A percentile compares a stretch with the other conserved stretches of the same genome.
Evolutionary conservation across 768 basidiomycete species (phyloP).

Genomic region (Naganishia antarctica): DNA sequence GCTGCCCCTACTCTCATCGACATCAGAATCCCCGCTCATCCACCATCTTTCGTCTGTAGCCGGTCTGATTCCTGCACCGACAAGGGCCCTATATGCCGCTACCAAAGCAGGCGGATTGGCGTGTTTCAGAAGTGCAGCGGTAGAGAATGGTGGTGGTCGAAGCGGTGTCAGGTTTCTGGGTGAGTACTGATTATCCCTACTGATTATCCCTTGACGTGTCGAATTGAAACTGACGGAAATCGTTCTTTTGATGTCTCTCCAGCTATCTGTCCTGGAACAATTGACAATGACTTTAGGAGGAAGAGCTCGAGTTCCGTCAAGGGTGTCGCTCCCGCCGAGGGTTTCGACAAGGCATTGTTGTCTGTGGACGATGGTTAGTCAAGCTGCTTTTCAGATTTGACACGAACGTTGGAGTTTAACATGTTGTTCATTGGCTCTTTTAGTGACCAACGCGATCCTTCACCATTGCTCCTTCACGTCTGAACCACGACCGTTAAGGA

Average conservation of each 20-base stretch:
- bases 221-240: background rate
- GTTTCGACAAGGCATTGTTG: conserved; percentile 19
- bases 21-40: conserved; percentile 66
- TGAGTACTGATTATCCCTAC: conserved; percentile 26
- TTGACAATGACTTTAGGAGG: conserved; percentile 45
- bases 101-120: conserved; percentile 63
- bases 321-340: conserved; percentile 26
- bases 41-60: conserved; percentile 75
- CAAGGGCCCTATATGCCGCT: conserved; percentile 74
- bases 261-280: conserved; percentile 47
- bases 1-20: conserved; percentile 68
- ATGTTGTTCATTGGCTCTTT: background rate
- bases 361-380: conserved; percentile 28
- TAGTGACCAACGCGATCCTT: conserved; percentile 28
- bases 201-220: background rate
- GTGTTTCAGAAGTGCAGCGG: conserved; percentile 41
- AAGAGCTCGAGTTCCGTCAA: conserved; percentile 36
- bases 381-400: background rate
- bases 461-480: conserved; percentile 27
- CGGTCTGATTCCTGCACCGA: conserved; percentile 76
- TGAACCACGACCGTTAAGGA: background rate
- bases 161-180: conserved; percentile 46
- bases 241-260: background rate
- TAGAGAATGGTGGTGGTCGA: conserved; percentile 39
- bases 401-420: no score